Conservation (phyloP, 768 basidiomycete species). For the Agrocybe praecox region DNA sequence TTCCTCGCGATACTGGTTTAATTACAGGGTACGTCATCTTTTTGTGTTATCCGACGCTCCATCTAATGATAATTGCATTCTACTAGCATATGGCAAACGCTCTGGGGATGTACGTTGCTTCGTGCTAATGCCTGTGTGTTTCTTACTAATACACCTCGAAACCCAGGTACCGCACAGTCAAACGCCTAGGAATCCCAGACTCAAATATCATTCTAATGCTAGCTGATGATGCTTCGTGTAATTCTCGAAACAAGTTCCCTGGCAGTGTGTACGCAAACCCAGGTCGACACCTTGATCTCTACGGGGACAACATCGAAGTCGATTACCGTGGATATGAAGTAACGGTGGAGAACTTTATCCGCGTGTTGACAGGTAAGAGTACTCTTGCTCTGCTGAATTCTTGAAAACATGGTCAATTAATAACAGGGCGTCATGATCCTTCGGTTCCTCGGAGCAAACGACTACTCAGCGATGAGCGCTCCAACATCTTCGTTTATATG, state of each 20-base stretch:
- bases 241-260: constrained; percentile 88
- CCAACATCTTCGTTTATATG: constrained; percentile 97
- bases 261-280: constrained; percentile 92
- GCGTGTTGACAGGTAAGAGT: constrained; percentile 83
- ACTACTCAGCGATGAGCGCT: constrained; percentile 84
- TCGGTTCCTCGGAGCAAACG: constrained; percentile 92
- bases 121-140: neutral
- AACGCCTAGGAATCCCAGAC: constrained; percentile 96
- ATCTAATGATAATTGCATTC: constrained; percentile 5
- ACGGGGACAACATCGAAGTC: constrained; percentile 96
- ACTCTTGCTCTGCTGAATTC: neutral
- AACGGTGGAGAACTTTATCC: constrained; percentile 93
- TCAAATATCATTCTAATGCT: constrained; percentile 99
- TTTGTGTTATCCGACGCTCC: no score
- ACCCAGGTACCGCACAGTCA: constrained; percentile 93
- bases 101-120: constrained; percentile 79
- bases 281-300: constrained; percentile 82
- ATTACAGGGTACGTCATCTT: constrained; percentile 77
- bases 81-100: constrained; percentile 98
- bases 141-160: neutral
- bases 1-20: constrained; percentile 97
- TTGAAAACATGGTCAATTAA: neutral
- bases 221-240: constrained; percentile 95
- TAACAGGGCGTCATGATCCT: constrained; percentile 78
- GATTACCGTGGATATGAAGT: constrained; percentile 99